Evolutionary conservation across 2,329 filamentous ascomycete genomes (phyloP).

Genomic region (Sporothrix brasiliensis): DNA sequence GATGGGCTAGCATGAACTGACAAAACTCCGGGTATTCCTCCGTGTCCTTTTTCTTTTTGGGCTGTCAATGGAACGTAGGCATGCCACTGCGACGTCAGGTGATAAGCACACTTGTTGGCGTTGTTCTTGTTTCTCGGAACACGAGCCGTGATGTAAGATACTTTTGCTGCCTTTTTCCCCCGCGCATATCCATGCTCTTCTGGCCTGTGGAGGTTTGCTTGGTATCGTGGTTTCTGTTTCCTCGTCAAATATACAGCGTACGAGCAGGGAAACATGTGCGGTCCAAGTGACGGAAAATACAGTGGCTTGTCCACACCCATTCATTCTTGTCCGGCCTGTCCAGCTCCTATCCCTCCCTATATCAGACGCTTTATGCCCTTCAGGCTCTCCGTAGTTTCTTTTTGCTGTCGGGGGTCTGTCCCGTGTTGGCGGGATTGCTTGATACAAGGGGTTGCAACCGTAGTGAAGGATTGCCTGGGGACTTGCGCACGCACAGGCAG

Average conservation of each 20-base stretch:
- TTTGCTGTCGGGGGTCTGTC: background rate
- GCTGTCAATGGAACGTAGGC: background rate
- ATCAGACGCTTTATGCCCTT: no score
- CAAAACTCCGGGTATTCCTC: slow-evolving; percentile 7
- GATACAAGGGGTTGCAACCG: slow-evolving; percentile 14
- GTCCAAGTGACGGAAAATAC: no score
- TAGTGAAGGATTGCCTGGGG: background rate
- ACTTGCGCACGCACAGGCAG: slow-evolving; percentile 5
- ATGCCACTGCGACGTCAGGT: background rate
- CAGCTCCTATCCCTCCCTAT: no score
- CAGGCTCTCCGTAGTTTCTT: background rate
- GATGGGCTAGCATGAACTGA: no score
- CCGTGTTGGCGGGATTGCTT: slow-evolving; percentile 8
- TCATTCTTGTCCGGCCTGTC: no score
- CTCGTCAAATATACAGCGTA: background rate
- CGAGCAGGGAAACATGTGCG: no score
- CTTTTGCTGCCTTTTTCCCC: background rate
- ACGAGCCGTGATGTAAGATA: background rate
- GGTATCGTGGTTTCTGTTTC: background rate
- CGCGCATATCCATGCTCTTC: slow-evolving; percentile 19
- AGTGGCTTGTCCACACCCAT: no score
- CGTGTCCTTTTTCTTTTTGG: background rate
- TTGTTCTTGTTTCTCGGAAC: background rate
- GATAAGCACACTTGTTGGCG: no score
- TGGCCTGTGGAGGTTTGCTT: background rate